A percentile compares a stretch with the other conserved stretches of the same genome.
phyloP scores from a whole-genome alignment of 768 basidiomycete genomes.

The Boletus rubropictus region DNA sequence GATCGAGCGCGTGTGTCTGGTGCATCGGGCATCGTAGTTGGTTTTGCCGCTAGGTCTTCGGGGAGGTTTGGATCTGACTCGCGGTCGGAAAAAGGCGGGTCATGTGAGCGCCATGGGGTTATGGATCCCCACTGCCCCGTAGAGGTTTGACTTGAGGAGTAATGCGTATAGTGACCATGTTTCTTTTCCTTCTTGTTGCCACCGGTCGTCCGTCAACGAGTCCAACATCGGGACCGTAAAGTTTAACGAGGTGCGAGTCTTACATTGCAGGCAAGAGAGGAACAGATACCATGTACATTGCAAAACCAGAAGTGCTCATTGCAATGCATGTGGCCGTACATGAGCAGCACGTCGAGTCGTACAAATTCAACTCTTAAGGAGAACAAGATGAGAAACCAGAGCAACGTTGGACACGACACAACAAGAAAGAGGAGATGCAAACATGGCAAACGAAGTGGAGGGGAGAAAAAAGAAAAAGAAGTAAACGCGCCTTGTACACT shows the following conservation, averaged over 20 bases:
- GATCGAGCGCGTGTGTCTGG: slow-evolving; percentile 19
- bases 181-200: too few relatives aligned
- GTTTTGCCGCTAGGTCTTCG: too few relatives aligned
- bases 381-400: neutral
- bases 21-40: slow-evolving; percentile 13
- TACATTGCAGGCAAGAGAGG: too few relatives aligned
- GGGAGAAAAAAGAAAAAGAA: neutral
- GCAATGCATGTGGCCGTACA: neutral
- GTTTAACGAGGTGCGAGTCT: too few relatives aligned
- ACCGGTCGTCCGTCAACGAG: too few relatives aligned
- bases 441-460: neutral
- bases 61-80: neutral
- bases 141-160: too few relatives aligned
- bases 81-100: too few relatives aligned
- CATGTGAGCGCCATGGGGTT: too few relatives aligned
- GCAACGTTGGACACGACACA: neutral
- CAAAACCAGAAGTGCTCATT: neutral
- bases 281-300: neutral
- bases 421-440: neutral
- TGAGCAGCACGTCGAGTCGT: neutral
- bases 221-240: too few relatives aligned
- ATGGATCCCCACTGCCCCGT: too few relatives aligned
- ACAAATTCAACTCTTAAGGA: neutral
- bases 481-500: neutral
- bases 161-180: too few relatives aligned